A percentile compares a stretch with the other conserved stretches of the same genome.
phyloP scores from a whole-genome alignment of 2,329 filamentous ascomycete genomes.

The Phaeosphaeriaceae sp. region DNA sequence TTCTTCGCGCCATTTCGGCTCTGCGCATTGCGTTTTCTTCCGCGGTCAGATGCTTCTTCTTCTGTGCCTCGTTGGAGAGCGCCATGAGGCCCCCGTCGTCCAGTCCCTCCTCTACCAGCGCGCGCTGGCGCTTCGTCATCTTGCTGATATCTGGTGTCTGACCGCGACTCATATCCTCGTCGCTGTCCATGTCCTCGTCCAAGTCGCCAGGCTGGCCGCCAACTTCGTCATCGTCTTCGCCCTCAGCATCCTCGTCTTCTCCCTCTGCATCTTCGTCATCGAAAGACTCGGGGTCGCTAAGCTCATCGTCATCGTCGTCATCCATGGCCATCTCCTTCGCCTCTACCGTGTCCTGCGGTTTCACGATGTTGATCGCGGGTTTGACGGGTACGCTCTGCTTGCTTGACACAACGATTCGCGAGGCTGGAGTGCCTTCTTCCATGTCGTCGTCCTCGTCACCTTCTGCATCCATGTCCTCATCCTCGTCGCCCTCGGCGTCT shows the following conservation, averaged over 20 bases:
- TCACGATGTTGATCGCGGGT: constrained; percentile 41
- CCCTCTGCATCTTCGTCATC: constrained; percentile 59
- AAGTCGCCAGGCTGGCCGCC: constrained; percentile 44
- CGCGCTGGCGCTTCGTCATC: constrained; percentile 73
- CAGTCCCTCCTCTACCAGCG: constrained; percentile 59
- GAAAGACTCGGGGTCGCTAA: constrained; percentile 50
- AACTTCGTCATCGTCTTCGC: constrained; percentile 50
- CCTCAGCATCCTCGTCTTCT: constrained; percentile 52
- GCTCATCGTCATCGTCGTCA: constrained; percentile 56
- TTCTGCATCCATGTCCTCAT: constrained; percentile 49
- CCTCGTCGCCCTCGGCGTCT: constrained; percentile 45
- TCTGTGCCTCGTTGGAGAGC: constrained; percentile 72
- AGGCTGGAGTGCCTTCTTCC: constrained; percentile 42
- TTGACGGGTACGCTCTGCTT: constrained; percentile 43
- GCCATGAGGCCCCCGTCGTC: constrained; percentile 56
- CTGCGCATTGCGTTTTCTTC: constrained; percentile 77
- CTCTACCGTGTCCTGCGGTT: constrained; percentile 54
- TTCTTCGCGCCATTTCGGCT: constrained; percentile 75
- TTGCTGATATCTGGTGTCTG: constrained; percentile 71
- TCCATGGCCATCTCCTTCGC: constrained; percentile 60
- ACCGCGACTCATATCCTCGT: constrained; percentile 63
- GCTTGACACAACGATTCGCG: constrained; percentile 32
- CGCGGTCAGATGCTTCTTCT: constrained; percentile 75
- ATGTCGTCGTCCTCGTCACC: constrained; percentile 50
- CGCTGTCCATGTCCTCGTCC: constrained; percentile 57